Percentiles rank a stretch among this genome's conserved stretches.
phyloP scores from a whole-genome alignment of 306 rosid species.

The Coriaria nepalensis region DNA sequence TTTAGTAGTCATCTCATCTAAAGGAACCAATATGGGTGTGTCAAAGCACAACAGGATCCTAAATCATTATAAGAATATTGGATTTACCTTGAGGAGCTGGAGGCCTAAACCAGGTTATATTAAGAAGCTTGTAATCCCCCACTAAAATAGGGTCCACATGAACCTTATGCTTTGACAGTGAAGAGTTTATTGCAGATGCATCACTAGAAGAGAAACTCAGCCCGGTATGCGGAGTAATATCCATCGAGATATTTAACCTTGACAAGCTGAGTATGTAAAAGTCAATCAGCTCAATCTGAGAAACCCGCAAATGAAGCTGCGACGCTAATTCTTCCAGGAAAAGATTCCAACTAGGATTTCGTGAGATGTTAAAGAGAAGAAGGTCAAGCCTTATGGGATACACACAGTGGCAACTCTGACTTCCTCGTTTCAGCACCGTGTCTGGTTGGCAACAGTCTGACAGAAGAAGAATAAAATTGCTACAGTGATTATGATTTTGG shows the following conservation, averaged over 20 bases:
- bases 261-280: conserved; percentile 55
- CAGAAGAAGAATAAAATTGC: conserved; percentile 14
- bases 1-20: no score
- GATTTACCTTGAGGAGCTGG: conserved; percentile 63
- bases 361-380: conserved; percentile 74
- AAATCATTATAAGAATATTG: conserved; percentile 5
- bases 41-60: neutral
- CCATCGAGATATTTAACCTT: conserved; percentile 73
- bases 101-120: conserved; percentile 73
- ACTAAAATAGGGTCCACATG: conserved; percentile 46
- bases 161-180: conserved; percentile 59
- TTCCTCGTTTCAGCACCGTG: conserved; percentile 64
- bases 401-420: conserved; percentile 58
- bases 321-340: conserved; percentile 56
- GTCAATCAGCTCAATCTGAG: conserved; percentile 69
- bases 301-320: conserved; percentile 42
- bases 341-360: conserved; percentile 46
- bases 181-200: conserved; percentile 56
- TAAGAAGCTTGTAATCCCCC: conserved; percentile 72
- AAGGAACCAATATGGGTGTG: no score
- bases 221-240: conserved; percentile 64
- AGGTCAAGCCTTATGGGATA: conserved; percentile 91
- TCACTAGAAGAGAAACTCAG: conserved; percentile 54
- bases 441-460: conserved; percentile 75
- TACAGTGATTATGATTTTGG: conserved; percentile 7